Evolutionary conservation across 2,329 filamentous ascomycete species (phyloP), one percentile per base, ranked within the genome.

Genomic region (Pestalotiopsis sp.): DNA sequence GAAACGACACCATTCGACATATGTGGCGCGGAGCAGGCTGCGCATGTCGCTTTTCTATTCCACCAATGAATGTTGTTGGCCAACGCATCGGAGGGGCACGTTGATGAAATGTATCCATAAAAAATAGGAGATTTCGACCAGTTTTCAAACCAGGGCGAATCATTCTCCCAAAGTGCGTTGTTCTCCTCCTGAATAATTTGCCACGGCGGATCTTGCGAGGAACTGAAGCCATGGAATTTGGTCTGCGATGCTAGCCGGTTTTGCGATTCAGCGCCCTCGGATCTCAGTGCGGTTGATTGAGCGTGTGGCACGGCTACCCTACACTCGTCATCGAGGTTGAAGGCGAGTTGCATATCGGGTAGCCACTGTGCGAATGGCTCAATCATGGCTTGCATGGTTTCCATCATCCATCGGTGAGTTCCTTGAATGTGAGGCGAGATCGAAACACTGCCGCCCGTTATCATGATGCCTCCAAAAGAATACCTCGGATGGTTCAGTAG

Each of bases 271-370:
- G 69, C 61, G 4, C 73, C 70, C 72, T 77, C 72, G 4, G 75
- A 72, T n/a, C 80, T 74, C 60, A 81, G 75, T 4, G 75, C 75
- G 45, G 81, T 76, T 70, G 84, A 79, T 14, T 80, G 80, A 49
- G 84, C 80, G 73, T 79, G 81, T 3, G 83, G 78, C 1, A 85
- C 78, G 27, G 85, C 78, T 13, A 87, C 78, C 13, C 85, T 82
- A 49, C 84, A 84, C 71, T 86, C 84, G 73, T 87, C 84, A 67
- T 85, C 79, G 7, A 81, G 77, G 69, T 87, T 87, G 76, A 86
- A 85, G 7, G 84, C 84, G 20, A 87, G 80, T 69, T 87, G 84
- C 82, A 87, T 85, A 68, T 87, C 82, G 1, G 85, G 85, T 12
- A 87, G 75, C 72, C 81, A 81, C 66, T 80, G 71, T 6, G 80